Percentiles rank a stretch among this genome's conserved stretches.
These are phyloP conservation scores for Xylaria sp. DNA, from an alignment of 2,329 filamentous ascomycete genomes.

Conservation along the genomic window DNA sequence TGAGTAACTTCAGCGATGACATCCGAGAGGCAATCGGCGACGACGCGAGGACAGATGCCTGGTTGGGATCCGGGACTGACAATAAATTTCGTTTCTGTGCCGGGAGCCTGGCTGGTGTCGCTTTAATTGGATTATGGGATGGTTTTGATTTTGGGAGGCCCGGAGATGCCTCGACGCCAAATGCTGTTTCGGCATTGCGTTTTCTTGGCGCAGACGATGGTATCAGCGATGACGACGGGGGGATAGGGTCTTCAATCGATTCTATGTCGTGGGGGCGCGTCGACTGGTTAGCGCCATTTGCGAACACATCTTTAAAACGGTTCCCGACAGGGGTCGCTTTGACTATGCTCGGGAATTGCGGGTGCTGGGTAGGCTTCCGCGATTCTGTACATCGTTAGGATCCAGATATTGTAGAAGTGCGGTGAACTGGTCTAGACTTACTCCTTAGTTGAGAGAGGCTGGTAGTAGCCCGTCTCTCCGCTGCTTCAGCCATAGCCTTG, in stretches of 20 bases:
- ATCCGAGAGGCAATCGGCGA: constrained; percentile 35
- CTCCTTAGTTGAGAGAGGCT: constrained; percentile 52
- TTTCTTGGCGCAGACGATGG: constrained; percentile 46
- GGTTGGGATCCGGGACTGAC: constrained; percentile 27
- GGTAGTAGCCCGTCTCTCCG: constrained; percentile 60
- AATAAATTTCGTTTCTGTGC: constrained; percentile 22
- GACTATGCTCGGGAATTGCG: constrained; percentile 47
- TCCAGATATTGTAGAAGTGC: neutral
- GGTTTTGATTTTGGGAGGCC: constrained; percentile 32
- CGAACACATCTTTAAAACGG: constrained; percentile 55
- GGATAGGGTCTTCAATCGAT: constrained; percentile 31
- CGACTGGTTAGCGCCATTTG: constrained; percentile 29
- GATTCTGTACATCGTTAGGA: constrained; percentile 44
- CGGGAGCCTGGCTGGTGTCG: constrained; percentile 30
- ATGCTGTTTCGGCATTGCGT: constrained; percentile 37
- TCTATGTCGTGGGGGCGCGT: constrained; percentile 30
- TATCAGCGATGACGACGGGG: constrained; percentile 44
- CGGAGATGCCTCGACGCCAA: constrained; percentile 37
- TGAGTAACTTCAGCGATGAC: constrained; percentile 22
- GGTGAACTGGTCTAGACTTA: constrained; percentile 39
- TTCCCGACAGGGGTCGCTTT: constrained; percentile 61
- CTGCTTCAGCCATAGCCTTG: constrained; percentile 67
- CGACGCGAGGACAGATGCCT: constrained; percentile 35
- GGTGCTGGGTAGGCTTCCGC: constrained; percentile 52
- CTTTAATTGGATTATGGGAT: constrained; percentile 21